phyloP scores from a whole-genome alignment of 2,329 filamentous ascomycete species.

The Penicillium sp. region DNA sequence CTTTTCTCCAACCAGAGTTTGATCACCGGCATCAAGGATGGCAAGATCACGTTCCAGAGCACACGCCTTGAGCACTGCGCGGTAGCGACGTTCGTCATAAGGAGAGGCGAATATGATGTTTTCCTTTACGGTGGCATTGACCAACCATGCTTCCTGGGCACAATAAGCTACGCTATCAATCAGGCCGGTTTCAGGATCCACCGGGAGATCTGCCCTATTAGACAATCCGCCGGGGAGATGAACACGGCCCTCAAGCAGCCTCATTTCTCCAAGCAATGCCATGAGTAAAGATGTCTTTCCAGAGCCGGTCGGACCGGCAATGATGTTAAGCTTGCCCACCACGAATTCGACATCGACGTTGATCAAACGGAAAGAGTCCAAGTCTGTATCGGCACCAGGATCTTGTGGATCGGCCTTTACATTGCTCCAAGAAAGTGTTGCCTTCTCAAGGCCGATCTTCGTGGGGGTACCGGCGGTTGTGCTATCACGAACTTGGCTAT shows the following conservation, averaged over 20 bases:
- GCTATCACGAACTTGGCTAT: constrained; percentile 71
- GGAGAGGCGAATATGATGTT: constrained; percentile 89
- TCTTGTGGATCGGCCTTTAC: constrained; percentile 52
- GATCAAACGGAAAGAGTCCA: constrained; percentile 75
- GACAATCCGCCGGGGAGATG: constrained; percentile 81
- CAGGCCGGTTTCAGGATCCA: constrained; percentile 77
- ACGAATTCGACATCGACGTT: constrained; percentile 78
- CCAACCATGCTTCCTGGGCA: constrained; percentile 93
- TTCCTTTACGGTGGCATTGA: constrained; percentile 91
- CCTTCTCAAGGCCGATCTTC: constrained; percentile 78
- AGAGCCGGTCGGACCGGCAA: constrained; percentile 87
- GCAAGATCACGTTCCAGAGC: constrained; percentile 86
- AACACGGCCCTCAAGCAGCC: constrained; percentile 71
- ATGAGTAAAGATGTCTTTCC: constrained; percentile 95
- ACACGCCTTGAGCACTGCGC: constrained; percentile 83
- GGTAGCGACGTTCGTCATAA: constrained; percentile 77
- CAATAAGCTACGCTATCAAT: constrained; percentile 94
- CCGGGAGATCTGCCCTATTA: constrained; percentile 71
- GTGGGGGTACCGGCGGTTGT: constrained; percentile 67
- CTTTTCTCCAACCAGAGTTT: constrained; percentile 93
- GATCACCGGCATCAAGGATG: constrained; percentile 86
- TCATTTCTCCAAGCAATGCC: constrained; percentile 97
- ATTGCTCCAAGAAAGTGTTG: constrained; percentile 85
- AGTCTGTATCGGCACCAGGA: constrained; percentile 58
- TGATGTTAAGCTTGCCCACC: constrained; percentile 83